Evolutionary conservation across 805 yeast species (phyloP).

Genomic region (Soucietia sequanensis): DNA sequence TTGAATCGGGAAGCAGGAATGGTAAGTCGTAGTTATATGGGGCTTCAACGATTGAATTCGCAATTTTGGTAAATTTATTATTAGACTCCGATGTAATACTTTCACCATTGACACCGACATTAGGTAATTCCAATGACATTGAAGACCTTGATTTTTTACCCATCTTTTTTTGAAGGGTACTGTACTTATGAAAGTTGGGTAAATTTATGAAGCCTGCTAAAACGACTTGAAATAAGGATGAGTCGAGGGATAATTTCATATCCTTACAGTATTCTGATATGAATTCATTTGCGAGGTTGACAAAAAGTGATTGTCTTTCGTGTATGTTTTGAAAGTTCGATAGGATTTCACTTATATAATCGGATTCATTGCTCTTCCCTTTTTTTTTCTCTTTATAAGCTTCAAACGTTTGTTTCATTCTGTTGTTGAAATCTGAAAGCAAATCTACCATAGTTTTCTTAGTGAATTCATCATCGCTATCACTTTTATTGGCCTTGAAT

Average conservation of each 20-base stretch:
- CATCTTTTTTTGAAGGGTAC: conserved; percentile 32
- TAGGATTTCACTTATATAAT: conserved; percentile 32
- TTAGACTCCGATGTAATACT: background rate
- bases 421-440: conserved; percentile 20
- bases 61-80: background rate
- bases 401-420: conserved; percentile 23
- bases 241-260: conserved; percentile 36
- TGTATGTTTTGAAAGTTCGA: conserved; percentile 29
- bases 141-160: conserved; percentile 12
- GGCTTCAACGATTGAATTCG: conserved; percentile 10
- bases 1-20: conserved; percentile 40
- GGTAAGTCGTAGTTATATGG: conserved; percentile 35
- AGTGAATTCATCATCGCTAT: conserved; percentile 13
- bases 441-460: conserved; percentile 15
- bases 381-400: conserved; percentile 10
- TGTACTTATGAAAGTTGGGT: conserved; percentile 43
- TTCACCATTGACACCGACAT: no score
- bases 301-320: conserved; percentile 27
- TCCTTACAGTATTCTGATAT: conserved; percentile 38
- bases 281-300: conserved; percentile 37
- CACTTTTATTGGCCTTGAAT: conserved; percentile 9
- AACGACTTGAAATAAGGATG: conserved; percentile 39
- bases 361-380: conserved; percentile 18
- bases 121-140: no score
- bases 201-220: conserved; percentile 41